Evolutionary conservation across 2,329 filamentous ascomycete species (phyloP).

Genomic region (Exophiala sp.): DNA sequence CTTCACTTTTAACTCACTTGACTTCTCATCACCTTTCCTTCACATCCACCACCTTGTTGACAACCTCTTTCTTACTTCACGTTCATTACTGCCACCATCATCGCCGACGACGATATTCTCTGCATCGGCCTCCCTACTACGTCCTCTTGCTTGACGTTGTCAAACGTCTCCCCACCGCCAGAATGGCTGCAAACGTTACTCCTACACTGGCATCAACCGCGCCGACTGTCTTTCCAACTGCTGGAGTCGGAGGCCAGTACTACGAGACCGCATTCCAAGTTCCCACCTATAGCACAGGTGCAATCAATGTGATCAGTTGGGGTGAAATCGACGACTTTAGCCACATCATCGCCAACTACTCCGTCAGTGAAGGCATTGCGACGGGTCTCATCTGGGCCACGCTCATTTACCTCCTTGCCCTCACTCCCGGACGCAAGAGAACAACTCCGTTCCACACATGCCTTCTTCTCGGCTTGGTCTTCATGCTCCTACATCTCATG

Average conservation of each 20-base stretch:
- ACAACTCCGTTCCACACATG: slow-evolving; percentile 20
- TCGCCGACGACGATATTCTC: not conserved
- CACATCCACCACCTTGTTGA: not conserved
- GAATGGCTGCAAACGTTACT: slow-evolving; percentile 3
- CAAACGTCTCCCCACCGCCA: not conserved
- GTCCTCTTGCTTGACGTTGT: not conserved
- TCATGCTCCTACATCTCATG: slow-evolving; percentile 18
- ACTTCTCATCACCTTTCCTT: not conserved
- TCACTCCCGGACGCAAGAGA: slow-evolving; percentile 21
- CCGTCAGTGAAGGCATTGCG: slow-evolving; percentile 13
- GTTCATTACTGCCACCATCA: not conserved
- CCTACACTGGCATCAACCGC: not conserved
- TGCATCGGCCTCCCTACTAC: not conserved
- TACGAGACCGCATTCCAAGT: slow-evolving; percentile 18
- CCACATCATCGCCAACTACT: slow-evolving; percentile 9
- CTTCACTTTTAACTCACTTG: not conserved
- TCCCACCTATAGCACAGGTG: slow-evolving; percentile 14
- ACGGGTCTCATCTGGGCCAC: slow-evolving; percentile 19
- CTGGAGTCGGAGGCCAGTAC: slow-evolving; percentile 19
- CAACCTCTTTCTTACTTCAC: not conserved
- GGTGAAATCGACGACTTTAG: slow-evolving; percentile 18
- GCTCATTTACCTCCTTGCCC: slow-evolving; percentile 22
- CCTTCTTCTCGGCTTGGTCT: slow-evolving; percentile 18
- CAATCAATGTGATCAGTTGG: slow-evolving; percentile 13
- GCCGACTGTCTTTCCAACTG: slow-evolving; percentile 15